phyloP scores from a whole-genome alignment of 2,329 filamentous ascomycete species.

The Teratosphaeria nubilosa region DNA sequence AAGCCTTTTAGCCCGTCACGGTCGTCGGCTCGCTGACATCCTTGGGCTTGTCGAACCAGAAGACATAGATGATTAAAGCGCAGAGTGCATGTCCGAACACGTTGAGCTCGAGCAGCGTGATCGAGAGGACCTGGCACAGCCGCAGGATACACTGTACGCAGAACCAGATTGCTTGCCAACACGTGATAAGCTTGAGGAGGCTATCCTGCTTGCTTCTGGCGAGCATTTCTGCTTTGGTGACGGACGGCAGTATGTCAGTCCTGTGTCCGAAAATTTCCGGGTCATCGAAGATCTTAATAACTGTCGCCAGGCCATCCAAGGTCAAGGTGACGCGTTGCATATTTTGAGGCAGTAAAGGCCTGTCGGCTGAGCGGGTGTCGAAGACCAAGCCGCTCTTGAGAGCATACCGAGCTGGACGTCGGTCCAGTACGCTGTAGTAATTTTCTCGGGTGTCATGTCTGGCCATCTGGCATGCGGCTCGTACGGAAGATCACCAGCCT shows the following conservation, averaged over 20 bases:
- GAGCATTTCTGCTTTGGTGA: conserved; percentile 1
- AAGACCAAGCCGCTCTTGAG: conserved; percentile 13
- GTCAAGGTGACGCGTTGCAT: neutral
- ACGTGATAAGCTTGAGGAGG: conserved; percentile 9
- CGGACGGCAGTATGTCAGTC: neutral
- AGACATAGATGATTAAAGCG: conserved; percentile 10
- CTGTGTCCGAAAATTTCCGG: neutral
- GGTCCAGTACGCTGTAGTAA: conserved; percentile 6
- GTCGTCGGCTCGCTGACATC: conserved; percentile 5
- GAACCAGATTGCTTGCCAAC: conserved; percentile 13
- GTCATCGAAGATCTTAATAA: neutral
- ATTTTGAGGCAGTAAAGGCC: neutral
- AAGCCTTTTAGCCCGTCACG: neutral
- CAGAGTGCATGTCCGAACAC: conserved; percentile 14
- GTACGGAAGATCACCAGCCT: neutral
- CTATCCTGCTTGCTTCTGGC: conserved; percentile 10
- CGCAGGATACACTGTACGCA: conserved; percentile 12
- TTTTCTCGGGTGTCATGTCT: neutral
- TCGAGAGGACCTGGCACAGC: conserved; percentile 6
- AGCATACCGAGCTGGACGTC: conserved; percentile 10
- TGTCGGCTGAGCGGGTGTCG: neutral
- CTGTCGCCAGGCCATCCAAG: neutral
- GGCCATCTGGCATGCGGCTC: neutral
- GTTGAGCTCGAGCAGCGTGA: conserved; percentile 15
- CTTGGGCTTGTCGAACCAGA: conserved; percentile 17